Conservation (phyloP, 495 filamentous ascomycete species). For the Aspergillus hancockii region DNA sequence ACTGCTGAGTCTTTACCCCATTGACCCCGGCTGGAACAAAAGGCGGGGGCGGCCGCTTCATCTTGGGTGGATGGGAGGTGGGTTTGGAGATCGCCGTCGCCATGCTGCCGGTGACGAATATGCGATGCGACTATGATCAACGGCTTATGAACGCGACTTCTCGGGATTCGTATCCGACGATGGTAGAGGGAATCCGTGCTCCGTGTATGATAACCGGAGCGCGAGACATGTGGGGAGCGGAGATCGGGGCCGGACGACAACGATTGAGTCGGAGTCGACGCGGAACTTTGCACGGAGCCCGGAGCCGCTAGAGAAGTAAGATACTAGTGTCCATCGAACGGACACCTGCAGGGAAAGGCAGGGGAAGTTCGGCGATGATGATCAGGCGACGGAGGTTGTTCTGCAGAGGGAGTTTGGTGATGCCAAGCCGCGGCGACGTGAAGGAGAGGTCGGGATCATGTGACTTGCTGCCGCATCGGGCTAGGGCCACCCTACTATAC, state of each 20-base stretch:
- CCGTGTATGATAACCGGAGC: constrained; percentile 46
- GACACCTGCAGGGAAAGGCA: constrained; percentile 21
- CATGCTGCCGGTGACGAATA: constrained; percentile 36
- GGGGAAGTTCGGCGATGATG: constrained; percentile 23
- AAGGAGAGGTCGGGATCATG: constrained; percentile 34
- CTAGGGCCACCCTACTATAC: not conserved
- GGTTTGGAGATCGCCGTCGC: constrained; percentile 58
- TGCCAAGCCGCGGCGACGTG: constrained; percentile 44
- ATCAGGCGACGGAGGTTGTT: constrained; percentile 27
- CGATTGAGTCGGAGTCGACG: constrained; percentile 33
- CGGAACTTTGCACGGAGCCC: constrained; percentile 25
- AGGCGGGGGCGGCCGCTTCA: constrained; percentile 72
- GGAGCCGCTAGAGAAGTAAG: constrained; percentile 24
- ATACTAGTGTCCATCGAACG: constrained; percentile 32
- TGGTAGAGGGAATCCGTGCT: constrained; percentile 34
- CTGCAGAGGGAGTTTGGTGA: constrained; percentile 41
- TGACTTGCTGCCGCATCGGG: constrained; percentile 21
- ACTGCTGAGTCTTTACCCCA: constrained; percentile 61
- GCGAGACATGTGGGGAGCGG: constrained; percentile 55
- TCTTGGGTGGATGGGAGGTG: constrained; percentile 61
- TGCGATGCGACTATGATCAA: constrained; percentile 25
- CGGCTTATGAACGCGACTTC: constrained; percentile 28
- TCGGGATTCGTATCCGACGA: constrained; percentile 27
- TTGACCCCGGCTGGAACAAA: constrained; percentile 64
- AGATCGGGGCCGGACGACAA: constrained; percentile 37